A percentile compares a stretch with the other conserved stretches of the same genome.
These are phyloP conservation scores for Heterobasidion occidentale DNA, from an alignment of 1,284 basidiomycete genomes.

Conservation along the genomic window DNA sequence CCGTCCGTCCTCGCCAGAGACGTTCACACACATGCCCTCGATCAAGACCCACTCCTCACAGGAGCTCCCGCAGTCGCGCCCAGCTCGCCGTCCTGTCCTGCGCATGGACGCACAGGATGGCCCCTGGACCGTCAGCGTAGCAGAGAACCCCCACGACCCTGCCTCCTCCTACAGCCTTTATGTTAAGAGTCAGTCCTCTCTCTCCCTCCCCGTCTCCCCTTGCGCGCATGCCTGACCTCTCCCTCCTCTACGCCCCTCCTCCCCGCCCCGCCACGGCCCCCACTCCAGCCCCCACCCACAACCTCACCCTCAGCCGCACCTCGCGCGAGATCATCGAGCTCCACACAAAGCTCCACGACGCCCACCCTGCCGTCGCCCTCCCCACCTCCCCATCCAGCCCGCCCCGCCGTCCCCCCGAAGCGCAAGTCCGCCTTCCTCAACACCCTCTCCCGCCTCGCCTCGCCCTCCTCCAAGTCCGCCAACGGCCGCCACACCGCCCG, in stretches of 20 bases:
- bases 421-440: slow-evolving; percentile 76
- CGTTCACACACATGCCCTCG: neutral
- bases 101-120: slow-evolving; percentile 34
- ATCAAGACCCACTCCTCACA: neutral
- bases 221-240: slow-evolving; percentile 8
- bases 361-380: slow-evolving; percentile 43
- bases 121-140: slow-evolving; percentile 45
- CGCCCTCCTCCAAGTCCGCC: slow-evolving; percentile 42
- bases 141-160: slow-evolving; percentile 34
- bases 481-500: slow-evolving; percentile 28
- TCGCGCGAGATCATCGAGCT: slow-evolving; percentile 70
- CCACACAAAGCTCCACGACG: slow-evolving; percentile 62
- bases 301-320: slow-evolving; percentile 76
- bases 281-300: slow-evolving; percentile 71
- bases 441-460: slow-evolving; percentile 71
- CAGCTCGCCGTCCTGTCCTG: slow-evolving; percentile 7
- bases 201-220: slow-evolving; percentile 2
- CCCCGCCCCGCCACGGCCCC: neutral
- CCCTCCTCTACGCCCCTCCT: slow-evolving; percentile 9
- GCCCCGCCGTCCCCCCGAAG: slow-evolving; percentile 50
- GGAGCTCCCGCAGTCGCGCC: neutral
- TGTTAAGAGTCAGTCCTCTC: slow-evolving; percentile 35
- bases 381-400: slow-evolving; percentile 52
- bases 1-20: neutral
- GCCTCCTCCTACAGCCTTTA: slow-evolving; percentile 33